Conservation (phyloP, 176 grass and related monocot species). For the Pontederia crassipes region DNA sequence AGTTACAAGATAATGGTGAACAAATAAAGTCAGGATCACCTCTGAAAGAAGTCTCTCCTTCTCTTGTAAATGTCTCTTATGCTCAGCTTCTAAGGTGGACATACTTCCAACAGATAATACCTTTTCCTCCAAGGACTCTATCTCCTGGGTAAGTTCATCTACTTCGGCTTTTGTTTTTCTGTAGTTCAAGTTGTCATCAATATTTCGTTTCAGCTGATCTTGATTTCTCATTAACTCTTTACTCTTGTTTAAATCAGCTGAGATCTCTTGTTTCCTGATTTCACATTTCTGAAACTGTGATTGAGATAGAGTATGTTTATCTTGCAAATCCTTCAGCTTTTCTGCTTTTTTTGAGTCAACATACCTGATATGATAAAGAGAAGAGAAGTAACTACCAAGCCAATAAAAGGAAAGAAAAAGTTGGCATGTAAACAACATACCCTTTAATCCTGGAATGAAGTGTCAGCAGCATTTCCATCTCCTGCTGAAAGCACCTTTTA, state of each 20-base stretch:
- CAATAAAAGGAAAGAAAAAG: too few relatives aligned
- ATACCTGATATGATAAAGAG: constrained; percentile 36
- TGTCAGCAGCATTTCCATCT: constrained; percentile 50
- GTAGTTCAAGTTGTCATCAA: constrained; percentile 94
- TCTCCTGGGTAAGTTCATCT: constrained; percentile 62
- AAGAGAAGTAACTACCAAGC: too few relatives aligned
- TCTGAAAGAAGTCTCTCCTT: constrained; percentile 87
- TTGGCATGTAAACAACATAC: constrained; percentile 18
- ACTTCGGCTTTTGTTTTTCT: constrained; percentile 85
- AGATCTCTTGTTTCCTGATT: constrained; percentile 39
- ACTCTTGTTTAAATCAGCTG: constrained; percentile 56
- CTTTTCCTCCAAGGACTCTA: constrained; percentile 67
- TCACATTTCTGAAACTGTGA: constrained; percentile 47
- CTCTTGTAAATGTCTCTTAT: constrained; percentile 71
- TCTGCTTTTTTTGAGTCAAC: constrained; percentile 67
- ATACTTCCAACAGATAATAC: constrained; percentile 60
- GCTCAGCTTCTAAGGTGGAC: constrained; percentile 67
- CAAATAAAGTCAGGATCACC: constrained; percentile 30
- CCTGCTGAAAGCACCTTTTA: constrained; percentile 74
- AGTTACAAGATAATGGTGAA: neutral
- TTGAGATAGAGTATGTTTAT: constrained; percentile 29
- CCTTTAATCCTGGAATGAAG: constrained; percentile 56
- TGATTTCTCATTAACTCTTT: constrained; percentile 65
- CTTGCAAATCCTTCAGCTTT: constrained; percentile 51
- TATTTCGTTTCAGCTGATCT: constrained; percentile 91